phyloP scores from a whole-genome alignment of 345 rosid species.

The Atalantia buxifolia region DNA sequence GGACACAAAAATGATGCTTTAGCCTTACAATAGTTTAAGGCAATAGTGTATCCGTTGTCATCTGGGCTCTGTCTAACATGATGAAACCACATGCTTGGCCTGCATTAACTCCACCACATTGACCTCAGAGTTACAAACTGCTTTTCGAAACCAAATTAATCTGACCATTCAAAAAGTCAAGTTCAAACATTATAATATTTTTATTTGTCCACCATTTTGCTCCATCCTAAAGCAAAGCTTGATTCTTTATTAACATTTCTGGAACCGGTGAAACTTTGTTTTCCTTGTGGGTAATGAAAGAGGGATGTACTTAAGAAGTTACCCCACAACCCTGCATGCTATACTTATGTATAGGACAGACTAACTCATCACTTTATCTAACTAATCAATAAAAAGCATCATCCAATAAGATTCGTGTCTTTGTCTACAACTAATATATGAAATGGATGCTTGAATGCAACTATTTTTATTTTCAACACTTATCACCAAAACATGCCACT shows the following conservation, averaged over 20 bases:
- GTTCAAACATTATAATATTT: not conserved
- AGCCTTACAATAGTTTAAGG: slow-evolving; percentile 78
- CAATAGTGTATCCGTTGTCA: slow-evolving; percentile 66
- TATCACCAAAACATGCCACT: not conserved
- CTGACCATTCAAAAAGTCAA: not conserved
- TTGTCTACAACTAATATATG: not conserved
- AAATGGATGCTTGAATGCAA: not conserved
- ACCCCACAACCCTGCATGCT: not conserved
- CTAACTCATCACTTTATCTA: not conserved
- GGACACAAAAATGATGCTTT: not conserved
- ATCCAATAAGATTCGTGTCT: not conserved
- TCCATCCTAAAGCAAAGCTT: not conserved
- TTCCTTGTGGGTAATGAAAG: not conserved
- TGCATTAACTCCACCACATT: slow-evolving; percentile 29
- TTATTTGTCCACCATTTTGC: not conserved
- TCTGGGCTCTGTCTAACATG: slow-evolving; percentile 81
- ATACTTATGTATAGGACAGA: not conserved
- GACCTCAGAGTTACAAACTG: slow-evolving; percentile 2
- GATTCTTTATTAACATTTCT: not conserved
- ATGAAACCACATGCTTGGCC: slow-evolving; percentile 99
- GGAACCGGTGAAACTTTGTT: not conserved
- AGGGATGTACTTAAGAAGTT: not conserved
- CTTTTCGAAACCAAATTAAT: not conserved
- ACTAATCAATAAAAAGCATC: not conserved
- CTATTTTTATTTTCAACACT: too few relatives aligned